Evolutionary conservation across 2,329 filamentous ascomycete genomes (phyloP), one percentile per base, ranked within the genome.

Genomic region (Fusarium torreyae): DNA sequence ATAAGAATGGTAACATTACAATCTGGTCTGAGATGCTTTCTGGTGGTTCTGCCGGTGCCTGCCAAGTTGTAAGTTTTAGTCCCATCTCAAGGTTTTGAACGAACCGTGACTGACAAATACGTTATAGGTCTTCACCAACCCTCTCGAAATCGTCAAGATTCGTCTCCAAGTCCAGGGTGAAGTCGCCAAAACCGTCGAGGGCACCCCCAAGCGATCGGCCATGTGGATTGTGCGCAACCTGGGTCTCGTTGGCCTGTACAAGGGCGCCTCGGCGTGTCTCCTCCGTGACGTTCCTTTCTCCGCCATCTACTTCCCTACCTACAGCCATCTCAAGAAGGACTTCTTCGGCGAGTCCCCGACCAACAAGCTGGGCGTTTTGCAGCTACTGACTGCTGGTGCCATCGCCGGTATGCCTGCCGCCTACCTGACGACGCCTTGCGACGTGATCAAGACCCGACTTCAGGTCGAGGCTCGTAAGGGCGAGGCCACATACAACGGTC

Each of bases 101-200:
- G 18, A 50, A 46, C 8, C 36, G 22, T 17, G 11, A 46, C 45
- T 69, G 40, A 69, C 61, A 50, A 53, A 39, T 33, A 39, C 15
- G 18, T 18, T 34, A 34, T 58, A 94, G 93, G 90, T 98, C 74
- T 98, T 98, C 82, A 98, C 94, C 73, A 99, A 98, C 81, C 96
- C 96, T 26, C 89, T 99, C 18, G 96, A 99, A 81, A 99, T 99
- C 77, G 96, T 99, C 85, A 99, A 99, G 86, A 99, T 99, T 78
- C 92, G 96, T 71, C 89, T 99, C 54, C 96, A 99, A 81, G 92
- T 99, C 24, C 96, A 99, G 84, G 96, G 96, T 63, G 96, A 99
- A 82, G 90, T 98, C 42, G 91, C 94, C 70, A 98, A 98, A 84
- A 92, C 86, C 48, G 89, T 93, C 26, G 92, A 96, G 69, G 91